phyloP scores from a whole-genome alignment of 352 stramenopile genomes.

The Blastocystis sp. region DNA sequence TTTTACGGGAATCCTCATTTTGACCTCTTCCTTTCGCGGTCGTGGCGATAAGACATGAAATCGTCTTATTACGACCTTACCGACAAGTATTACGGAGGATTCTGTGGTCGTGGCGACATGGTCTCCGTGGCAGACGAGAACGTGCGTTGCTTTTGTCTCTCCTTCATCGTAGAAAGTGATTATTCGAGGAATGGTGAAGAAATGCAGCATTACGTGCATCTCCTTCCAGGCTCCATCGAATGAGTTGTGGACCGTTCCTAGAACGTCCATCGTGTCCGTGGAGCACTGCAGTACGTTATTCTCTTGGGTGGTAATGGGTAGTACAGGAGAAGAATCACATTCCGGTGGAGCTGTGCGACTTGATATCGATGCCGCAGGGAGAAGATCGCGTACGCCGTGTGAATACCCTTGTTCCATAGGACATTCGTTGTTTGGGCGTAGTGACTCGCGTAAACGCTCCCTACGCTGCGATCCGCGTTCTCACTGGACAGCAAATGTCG shows the following conservation, averaged over 20 bases:
- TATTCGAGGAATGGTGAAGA: neutral
- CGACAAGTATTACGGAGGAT: slow-evolving; percentile 36
- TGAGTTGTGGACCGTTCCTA: neutral
- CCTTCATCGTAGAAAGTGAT: neutral
- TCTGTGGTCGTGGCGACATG: slow-evolving; percentile 29
- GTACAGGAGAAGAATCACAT: slow-evolving; percentile 43
- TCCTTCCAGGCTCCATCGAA: neutral
- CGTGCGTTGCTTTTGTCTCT: neutral
- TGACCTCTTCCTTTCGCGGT: too few species aligned
- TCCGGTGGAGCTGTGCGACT: slow-evolving; percentile 28
- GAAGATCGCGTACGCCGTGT: slow-evolving; percentile 6
- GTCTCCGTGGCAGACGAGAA: neutral
- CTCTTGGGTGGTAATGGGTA: neutral
- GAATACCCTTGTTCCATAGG: neutral
- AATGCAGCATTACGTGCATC: slow-evolving; percentile 29
- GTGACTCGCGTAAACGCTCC: slow-evolving; percentile 18
- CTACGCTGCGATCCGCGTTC: slow-evolving; percentile 3
- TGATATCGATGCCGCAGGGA: slow-evolving; percentile 32
- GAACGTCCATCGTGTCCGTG: slow-evolving; percentile 25
- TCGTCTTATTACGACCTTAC: slow-evolving; percentile 42
- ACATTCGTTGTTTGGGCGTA: slow-evolving; percentile 46
- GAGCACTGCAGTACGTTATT: slow-evolving; percentile 3
- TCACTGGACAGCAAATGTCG: slow-evolving; percentile 26
- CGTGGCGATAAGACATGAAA: slow-evolving; percentile 29
- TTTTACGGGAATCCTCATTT: too few species aligned